A percentile compares a stretch with the other conserved stretches of the same genome.
These are phyloP conservation scores for Ogataea degrootiae DNA, from an alignment of 805 yeast species.

Conservation along the genomic window DNA sequence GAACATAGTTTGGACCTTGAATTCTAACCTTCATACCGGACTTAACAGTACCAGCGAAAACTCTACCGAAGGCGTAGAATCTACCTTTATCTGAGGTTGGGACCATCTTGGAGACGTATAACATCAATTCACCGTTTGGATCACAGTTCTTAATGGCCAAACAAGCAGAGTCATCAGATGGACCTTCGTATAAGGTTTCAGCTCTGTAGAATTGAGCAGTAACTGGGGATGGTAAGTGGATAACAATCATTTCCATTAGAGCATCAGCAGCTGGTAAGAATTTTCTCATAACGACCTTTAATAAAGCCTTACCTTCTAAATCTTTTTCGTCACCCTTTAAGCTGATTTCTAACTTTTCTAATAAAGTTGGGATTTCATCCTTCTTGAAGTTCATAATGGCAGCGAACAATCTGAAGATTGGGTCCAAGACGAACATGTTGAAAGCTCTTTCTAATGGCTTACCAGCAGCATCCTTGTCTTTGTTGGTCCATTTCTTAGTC, in stretches of 20 bases:
- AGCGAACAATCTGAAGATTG: slow-evolving; percentile 95
- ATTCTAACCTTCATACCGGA: slow-evolving; percentile 99
- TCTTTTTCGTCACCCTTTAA: slow-evolving; percentile 97
- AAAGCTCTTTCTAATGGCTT: slow-evolving; percentile 96
- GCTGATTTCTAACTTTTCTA: slow-evolving; percentile 89
- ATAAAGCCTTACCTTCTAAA: slow-evolving; percentile 96
- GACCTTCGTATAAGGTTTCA: slow-evolving; percentile 98
- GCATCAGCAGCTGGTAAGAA: slow-evolving; percentile 99
- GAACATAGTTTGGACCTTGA: slow-evolving; percentile 99
- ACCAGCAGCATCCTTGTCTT: slow-evolving; percentile 93
- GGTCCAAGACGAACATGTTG: slow-evolving; percentile 98
- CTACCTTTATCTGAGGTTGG: slow-evolving; percentile 99
- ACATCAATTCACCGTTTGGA: slow-evolving; percentile 96
- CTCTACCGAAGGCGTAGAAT: slow-evolving; percentile 99
- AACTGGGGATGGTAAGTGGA: slow-evolving; percentile 99
- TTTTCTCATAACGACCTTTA: slow-evolving; percentile 98
- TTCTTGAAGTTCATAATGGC: slow-evolving; percentile 99
- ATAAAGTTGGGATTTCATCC: slow-evolving; percentile 88
- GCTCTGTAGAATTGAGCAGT: slow-evolving; percentile 99
- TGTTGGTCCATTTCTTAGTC: slow-evolving; percentile 99
- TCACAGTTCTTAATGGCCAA: slow-evolving; percentile 96
- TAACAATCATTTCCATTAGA: slow-evolving; percentile 95
- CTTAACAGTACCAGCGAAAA: slow-evolving; percentile 98
- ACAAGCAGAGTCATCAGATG: slow-evolving; percentile 86
- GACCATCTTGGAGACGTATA: slow-evolving; percentile 99